These are phyloP conservation scores for Pseudocercospora fuligena DNA, from an alignment of 2,329 filamentous ascomycete genomes.

Conservation along the genomic window DNA sequence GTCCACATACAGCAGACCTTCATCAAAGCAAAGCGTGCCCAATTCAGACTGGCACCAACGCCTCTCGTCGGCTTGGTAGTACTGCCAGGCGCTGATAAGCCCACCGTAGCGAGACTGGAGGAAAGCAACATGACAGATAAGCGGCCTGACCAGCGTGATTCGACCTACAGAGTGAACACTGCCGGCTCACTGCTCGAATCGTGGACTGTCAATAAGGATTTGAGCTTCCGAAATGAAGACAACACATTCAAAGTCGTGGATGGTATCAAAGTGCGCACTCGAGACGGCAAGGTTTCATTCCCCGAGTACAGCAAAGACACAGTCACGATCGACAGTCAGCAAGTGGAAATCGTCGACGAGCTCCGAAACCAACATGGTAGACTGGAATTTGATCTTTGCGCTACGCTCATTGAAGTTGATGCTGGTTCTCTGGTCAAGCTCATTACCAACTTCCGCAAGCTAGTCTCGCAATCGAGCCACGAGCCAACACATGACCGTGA, in stretches of 20 bases:
- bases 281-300: neutral
- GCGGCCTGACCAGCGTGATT: slow-evolving; percentile 5
- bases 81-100: slow-evolving; percentile 15
- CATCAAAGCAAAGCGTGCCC: slow-evolving; percentile 5
- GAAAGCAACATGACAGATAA: slow-evolving; percentile 15
- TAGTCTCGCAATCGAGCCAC: slow-evolving; percentile 1
- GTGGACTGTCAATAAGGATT: slow-evolving; percentile 10
- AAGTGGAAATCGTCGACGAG: slow-evolving; percentile 11
- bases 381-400: slow-evolving; percentile 7
- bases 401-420: slow-evolving; percentile 18
- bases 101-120: slow-evolving; percentile 10
- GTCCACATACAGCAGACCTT: slow-evolving; percentile 2
- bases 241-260: slow-evolving; percentile 3
- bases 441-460: slow-evolving; percentile 9
- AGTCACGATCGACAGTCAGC: slow-evolving; percentile 18
- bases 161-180: slow-evolving; percentile 15
- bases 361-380: neutral
- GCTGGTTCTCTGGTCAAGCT: slow-evolving; percentile 12
- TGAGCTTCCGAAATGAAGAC: slow-evolving; percentile 13
- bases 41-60: neutral
- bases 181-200: slow-evolving; percentile 9
- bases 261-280: neutral
- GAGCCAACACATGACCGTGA: neutral
- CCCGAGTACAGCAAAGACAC: neutral
- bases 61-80: slow-evolving; percentile 12